phyloP scores from a whole-genome alignment of 1,139 yeast species.

The Suhomyces kunorum region DNA sequence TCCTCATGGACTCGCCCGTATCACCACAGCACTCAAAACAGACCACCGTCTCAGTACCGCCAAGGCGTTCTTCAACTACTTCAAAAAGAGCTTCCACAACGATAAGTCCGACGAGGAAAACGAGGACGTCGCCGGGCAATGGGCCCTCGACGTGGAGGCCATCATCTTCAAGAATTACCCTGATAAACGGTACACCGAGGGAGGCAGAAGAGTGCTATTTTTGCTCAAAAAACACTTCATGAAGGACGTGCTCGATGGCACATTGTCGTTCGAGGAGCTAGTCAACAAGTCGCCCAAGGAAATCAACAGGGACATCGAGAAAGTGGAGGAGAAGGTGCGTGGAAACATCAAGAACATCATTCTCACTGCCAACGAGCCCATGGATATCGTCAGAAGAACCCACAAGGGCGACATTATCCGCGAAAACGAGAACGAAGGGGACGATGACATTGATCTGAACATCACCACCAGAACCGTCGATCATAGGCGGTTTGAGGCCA shows the following conservation, averaged over 20 bases:
- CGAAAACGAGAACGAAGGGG: constrained; percentile 30
- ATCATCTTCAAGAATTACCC: constrained; percentile 33
- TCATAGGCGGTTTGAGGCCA: constrained; percentile 39
- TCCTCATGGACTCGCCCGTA: constrained; percentile 11
- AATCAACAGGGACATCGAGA: constrained; percentile 69
- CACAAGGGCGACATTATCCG: constrained; percentile 81
- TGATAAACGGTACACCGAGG: constrained; percentile 40
- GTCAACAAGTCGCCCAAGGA: constrained; percentile 64
- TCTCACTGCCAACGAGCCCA: constrained; percentile 19
- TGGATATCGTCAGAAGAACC: constrained; percentile 59
- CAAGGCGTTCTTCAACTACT: constrained; percentile 42
- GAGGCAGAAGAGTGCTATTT: constrained; percentile 44
- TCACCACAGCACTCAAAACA: constrained; percentile 26
- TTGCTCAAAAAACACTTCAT: constrained; percentile 42
- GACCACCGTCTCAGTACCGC: constrained; percentile 39
- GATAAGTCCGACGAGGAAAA: constrained; percentile 32
- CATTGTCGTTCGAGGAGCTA: constrained; percentile 50
- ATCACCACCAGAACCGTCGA: constrained; percentile 46
- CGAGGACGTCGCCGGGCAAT: constrained; percentile 33
- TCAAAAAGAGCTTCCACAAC: constrained; percentile 44
- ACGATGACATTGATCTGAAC: constrained; percentile 30
- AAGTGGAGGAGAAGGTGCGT: constrained; percentile 71
- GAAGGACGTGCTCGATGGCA: constrained; percentile 49
- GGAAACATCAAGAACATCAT: constrained; percentile 23
- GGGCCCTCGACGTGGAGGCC: constrained; percentile 46